A percentile compares a stretch with the other conserved stretches of the same genome.
Evolutionary conservation across 2,329 filamentous ascomycete genomes (phyloP).

Genomic region (Apiospora aurea): DNA sequence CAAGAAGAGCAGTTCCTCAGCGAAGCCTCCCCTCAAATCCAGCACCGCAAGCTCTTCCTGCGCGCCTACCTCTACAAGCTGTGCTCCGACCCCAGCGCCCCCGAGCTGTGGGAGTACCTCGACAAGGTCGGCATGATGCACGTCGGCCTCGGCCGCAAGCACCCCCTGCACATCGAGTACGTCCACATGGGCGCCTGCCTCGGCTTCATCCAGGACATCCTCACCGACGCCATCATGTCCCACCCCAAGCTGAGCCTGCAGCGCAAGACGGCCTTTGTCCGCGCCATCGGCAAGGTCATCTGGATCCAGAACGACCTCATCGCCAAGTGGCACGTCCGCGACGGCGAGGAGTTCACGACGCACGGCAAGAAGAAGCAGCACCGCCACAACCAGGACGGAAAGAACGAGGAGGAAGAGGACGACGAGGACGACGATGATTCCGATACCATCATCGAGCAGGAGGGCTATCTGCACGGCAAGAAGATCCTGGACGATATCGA

Average conservation of each 20-base stretch:
- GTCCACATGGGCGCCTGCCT: conserved; percentile 77
- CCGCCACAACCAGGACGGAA: conserved; percentile 56
- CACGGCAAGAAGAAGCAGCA: conserved; percentile 58
- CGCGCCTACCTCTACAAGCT: conserved; percentile 78
- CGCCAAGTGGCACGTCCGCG: conserved; percentile 80
- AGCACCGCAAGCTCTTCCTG: conserved; percentile 79
- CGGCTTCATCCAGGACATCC: conserved; percentile 78
- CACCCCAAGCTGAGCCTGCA: conserved; percentile 71
- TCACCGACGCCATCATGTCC: conserved; percentile 78
- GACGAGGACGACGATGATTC: conserved; percentile 56
- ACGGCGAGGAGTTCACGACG: conserved; percentile 62
- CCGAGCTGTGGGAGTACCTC: conserved; percentile 84
- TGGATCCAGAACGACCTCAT: conserved; percentile 91
- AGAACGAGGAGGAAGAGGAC: conserved; percentile 62
- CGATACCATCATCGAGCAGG: conserved; percentile 61
- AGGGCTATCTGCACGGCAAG: conserved; percentile 70
- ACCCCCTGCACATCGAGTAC: conserved; percentile 81
- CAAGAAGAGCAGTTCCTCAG: conserved; percentile 60
- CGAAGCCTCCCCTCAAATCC: conserved; percentile 77
- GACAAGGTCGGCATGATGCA: conserved; percentile 90
- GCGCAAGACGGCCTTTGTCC: conserved; percentile 76
- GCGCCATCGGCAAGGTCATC: conserved; percentile 80
- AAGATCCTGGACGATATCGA: conserved; percentile 58
- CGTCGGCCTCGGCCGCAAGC: conserved; percentile 74
- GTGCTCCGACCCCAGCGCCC: conserved; percentile 75